Conservation (phyloP, 108 stramenopile species). For the Licmophora abbreviata region DNA sequence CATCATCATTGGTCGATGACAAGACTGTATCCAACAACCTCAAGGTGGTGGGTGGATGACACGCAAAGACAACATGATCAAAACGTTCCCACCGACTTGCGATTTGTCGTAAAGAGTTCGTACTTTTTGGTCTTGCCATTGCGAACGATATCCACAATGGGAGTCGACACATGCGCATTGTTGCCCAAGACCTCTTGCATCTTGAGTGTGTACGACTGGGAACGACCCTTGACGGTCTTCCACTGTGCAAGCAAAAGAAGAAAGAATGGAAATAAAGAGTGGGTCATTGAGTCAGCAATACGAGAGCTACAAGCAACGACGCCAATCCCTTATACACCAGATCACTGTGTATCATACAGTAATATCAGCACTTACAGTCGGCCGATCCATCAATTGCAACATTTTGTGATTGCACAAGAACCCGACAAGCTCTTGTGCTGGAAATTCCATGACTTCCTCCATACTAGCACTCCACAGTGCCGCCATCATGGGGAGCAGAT, state of each 20-base stretch:
- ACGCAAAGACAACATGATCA: conserved; percentile 88
- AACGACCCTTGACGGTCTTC: conserved; percentile 76
- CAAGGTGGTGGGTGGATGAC: conserved; percentile 73
- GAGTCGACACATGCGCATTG: conserved; percentile 38
- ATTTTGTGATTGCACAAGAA: conserved; percentile 95
- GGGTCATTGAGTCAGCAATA: no score
- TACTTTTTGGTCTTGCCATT: conserved; percentile 14
- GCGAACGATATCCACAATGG: conserved; percentile 46
- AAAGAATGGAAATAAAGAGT: no score
- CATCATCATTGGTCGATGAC: not conserved
- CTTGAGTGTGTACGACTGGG: conserved; percentile 66
- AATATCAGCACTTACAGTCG: conserved; percentile 29
- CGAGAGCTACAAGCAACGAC: not conserved
- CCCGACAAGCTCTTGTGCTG: conserved; percentile 71
- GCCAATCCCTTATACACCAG: not conserved
- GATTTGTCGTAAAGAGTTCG: conserved; percentile 37
- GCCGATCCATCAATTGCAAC: conserved; percentile 77
- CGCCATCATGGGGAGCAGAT: conserved; percentile 93
- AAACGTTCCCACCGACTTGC: conserved; percentile 42
- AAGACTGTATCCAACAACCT: conserved; percentile 33
- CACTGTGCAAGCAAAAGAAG: conserved; percentile 46
- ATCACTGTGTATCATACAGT: not conserved
- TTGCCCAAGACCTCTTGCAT: conserved; percentile 53
- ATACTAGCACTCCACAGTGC: conserved; percentile 85
- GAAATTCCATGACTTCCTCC: conserved; percentile 79